phyloP scores from a whole-genome alignment of 768 basidiomycete genomes.

The Mycena latifolia region DNA sequence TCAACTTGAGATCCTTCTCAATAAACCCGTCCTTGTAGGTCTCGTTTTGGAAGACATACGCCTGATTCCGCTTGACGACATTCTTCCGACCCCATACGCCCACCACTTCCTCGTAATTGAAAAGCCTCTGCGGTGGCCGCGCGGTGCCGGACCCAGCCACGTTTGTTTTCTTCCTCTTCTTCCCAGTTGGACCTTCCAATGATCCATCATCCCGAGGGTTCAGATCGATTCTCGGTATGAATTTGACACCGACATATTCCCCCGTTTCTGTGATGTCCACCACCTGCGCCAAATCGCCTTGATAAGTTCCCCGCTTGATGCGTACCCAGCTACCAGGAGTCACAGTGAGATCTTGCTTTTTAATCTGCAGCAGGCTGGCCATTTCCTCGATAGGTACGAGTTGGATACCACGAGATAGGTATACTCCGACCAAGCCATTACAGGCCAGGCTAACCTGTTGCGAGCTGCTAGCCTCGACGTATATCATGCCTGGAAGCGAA shows the following conservation, averaged over 20 bases:
- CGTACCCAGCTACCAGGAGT: constrained; percentile 95
- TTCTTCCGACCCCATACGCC: constrained; percentile 87
- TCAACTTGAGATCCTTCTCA: constrained; percentile 94
- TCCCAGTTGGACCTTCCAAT: constrained; percentile 79
- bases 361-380: constrained; percentile 95
- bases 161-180: constrained; percentile 83
- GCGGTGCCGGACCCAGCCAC: constrained; percentile 63
- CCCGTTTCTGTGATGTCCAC: constrained; percentile 94
- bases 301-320: constrained; percentile 92
- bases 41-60: constrained; percentile 91
- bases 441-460: constrained; percentile 89
- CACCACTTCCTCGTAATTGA: constrained; percentile 93
- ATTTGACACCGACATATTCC: constrained; percentile 92
- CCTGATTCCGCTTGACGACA: constrained; percentile 79
- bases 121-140: constrained; percentile 92
- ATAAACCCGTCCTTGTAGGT: constrained; percentile 96
- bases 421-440: constrained; percentile 93
- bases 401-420: constrained; percentile 81
- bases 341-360: constrained; percentile 91
- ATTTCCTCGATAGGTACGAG: constrained; percentile 98
- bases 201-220: constrained; percentile 86
- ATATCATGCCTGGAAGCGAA: constrained; percentile 95
- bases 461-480: constrained; percentile 92
- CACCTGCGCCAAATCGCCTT: constrained; percentile 95
- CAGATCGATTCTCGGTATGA: constrained; percentile 97